Evolutionary conservation across 164 flowering plant genomes (phyloP).

Genomic region (Vitis cinerea): DNA sequence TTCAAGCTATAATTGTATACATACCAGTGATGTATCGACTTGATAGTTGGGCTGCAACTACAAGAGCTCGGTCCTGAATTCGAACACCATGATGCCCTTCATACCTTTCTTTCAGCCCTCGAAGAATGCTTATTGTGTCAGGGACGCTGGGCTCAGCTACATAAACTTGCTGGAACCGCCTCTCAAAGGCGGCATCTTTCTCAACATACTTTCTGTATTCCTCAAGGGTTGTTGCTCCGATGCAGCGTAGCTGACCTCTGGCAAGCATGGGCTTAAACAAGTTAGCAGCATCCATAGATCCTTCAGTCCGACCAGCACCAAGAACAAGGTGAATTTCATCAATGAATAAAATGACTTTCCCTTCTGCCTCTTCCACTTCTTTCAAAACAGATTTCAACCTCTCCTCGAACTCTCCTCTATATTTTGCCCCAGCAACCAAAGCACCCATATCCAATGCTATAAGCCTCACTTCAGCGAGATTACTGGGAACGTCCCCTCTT

Average conservation of each 20-base stretch:
- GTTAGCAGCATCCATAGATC: constrained; percentile 92
- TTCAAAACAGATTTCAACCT: constrained; percentile 71
- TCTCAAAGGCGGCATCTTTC: constrained; percentile 89
- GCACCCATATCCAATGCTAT: constrained; percentile 89
- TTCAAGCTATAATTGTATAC: neutral
- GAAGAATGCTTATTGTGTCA: constrained; percentile 71
- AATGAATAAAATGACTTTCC: constrained; percentile 77
- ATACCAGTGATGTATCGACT: constrained; percentile 71
- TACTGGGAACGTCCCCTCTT: constrained; percentile 79
- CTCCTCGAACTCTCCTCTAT: constrained; percentile 83
- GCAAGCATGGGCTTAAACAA: constrained; percentile 88
- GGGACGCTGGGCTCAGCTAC: constrained; percentile 78
- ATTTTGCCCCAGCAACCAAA: constrained; percentile 75
- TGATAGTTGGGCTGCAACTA: constrained; percentile 70
- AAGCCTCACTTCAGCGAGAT: constrained; percentile 72
- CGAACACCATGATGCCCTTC: constrained; percentile 89
- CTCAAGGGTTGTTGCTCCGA: constrained; percentile 84
- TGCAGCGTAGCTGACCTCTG: constrained; percentile 76
- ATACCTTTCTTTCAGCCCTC: constrained; percentile 76
- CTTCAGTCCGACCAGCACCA: constrained; percentile 78
- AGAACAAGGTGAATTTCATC: constrained; percentile 87
- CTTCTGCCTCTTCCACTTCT: constrained; percentile 84
- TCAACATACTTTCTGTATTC: constrained; percentile 89
- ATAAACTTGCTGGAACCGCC: constrained; percentile 82
- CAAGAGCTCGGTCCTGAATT: constrained; percentile 77